Evolutionary conservation across 2,329 filamentous ascomycete genomes (phyloP).

Genomic region (Aurifilum marmelostoma): DNA sequence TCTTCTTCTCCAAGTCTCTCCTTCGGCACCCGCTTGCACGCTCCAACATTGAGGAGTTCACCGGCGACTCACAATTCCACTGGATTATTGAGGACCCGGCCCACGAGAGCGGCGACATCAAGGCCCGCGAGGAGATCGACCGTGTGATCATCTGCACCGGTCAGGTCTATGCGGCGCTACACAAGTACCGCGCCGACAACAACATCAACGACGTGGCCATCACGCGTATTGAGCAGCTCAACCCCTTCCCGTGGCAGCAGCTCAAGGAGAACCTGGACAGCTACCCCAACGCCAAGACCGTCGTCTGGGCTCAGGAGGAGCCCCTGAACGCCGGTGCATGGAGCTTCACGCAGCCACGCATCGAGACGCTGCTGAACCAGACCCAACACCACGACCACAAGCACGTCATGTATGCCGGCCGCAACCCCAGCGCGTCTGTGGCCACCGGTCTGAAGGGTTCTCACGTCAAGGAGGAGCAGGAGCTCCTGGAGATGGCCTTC

Average conservation of each 20-base stretch:
- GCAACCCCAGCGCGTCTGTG: constrained; percentile 89
- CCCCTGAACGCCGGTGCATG: constrained; percentile 96
- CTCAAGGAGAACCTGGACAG: constrained; percentile 94
- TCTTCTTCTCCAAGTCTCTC: constrained; percentile 98
- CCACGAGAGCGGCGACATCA: constrained; percentile 76
- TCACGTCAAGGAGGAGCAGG: constrained; percentile 91
- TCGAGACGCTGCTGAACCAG: constrained; percentile 93
- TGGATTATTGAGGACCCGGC: constrained; percentile 94
- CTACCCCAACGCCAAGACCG: constrained; percentile 96
- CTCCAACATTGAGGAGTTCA: constrained; percentile 89
- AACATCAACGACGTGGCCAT: constrained; percentile 89
- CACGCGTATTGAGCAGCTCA: constrained; percentile 94
- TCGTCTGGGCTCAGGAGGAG: constrained; percentile 98
- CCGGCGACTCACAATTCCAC: constrained; percentile 87
- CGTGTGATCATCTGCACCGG: constrained; percentile 93
- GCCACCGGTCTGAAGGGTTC: constrained; percentile 88
- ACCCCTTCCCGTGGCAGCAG: constrained; percentile 98
- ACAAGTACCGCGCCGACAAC: constrained; percentile 88
- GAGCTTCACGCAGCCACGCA: constrained; percentile 95
- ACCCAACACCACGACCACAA: constrained; percentile 91
- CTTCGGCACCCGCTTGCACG: constrained; percentile 92
- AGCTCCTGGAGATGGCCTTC: constrained; percentile 71
- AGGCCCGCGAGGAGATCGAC: constrained; percentile 82
- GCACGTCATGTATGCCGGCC: constrained; percentile 96
- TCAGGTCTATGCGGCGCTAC: constrained; percentile 87